Evolutionary conservation across 2,329 filamentous ascomycete species (phyloP).

Genomic region (Aspergillus tubingensis): DNA sequence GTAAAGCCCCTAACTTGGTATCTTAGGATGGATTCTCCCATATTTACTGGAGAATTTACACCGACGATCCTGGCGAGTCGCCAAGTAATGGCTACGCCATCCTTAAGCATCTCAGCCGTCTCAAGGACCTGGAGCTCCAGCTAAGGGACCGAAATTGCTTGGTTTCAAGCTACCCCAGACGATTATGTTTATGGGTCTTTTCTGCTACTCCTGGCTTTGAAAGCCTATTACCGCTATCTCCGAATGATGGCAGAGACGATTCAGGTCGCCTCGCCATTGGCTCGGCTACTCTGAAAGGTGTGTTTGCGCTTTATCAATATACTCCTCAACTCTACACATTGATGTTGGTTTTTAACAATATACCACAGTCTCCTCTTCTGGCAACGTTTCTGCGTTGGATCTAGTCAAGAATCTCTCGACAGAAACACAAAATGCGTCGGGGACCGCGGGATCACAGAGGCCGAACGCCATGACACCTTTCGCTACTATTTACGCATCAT

Average conservation of each 20-base stretch:
- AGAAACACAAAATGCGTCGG: slow-evolving; percentile 26
- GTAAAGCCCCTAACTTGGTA: slow-evolving; percentile 23
- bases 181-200: slow-evolving; percentile 44
- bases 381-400: slow-evolving; percentile 36
- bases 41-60: slow-evolving; percentile 47
- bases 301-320: not conserved
- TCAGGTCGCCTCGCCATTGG: slow-evolving; percentile 35
- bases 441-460: not conserved
- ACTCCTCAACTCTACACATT: not conserved
- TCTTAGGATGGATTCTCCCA: slow-evolving; percentile 45
- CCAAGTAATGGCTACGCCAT: slow-evolving; percentile 41
- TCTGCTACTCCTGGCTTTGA: slow-evolving; percentile 43
- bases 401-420: slow-evolving; percentile 39
- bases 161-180: slow-evolving; percentile 40
- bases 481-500: slow-evolving; percentile 42
- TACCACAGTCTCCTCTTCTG: slow-evolving; percentile 36
- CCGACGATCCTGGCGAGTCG: slow-evolving; percentile 38
- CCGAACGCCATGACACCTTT: slow-evolving; percentile 14
- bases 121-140: slow-evolving; percentile 42
- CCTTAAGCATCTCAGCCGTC: slow-evolving; percentile 40
- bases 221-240: slow-evolving; percentile 32
- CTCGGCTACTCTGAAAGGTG: slow-evolving; percentile 38
- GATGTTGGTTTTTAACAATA: slow-evolving; percentile 5
- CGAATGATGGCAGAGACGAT: slow-evolving; percentile 27
- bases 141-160: slow-evolving; percentile 41